Percentiles rank a stretch among this genome's conserved stretches.
These are phyloP conservation scores for Pyronema domesticum DNA, from an alignment of 495 filamentous ascomycete species.

Conservation along the genomic window DNA sequence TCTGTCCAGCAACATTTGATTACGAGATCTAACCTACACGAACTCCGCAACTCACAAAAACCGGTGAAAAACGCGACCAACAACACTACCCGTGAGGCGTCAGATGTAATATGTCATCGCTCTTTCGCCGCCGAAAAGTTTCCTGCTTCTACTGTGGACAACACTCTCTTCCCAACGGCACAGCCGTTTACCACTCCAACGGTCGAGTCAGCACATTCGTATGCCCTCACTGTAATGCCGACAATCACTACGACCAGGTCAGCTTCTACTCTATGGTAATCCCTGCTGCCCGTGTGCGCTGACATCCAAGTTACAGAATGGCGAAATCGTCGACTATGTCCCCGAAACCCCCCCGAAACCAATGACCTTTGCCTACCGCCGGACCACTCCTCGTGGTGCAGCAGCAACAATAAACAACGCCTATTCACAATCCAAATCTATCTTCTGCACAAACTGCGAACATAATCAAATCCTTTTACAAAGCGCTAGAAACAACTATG, in stretches of 20 bases:
- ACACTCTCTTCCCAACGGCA: slow-evolving; percentile 6
- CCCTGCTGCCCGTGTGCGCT: neutral
- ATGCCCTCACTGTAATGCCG: slow-evolving; percentile 15
- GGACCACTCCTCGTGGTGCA: slow-evolving; percentile 7
- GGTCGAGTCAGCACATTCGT: slow-evolving; percentile 12
- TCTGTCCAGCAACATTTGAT: too few relatives aligned
- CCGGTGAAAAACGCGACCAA: neutral
- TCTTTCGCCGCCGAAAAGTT: slow-evolving; percentile 15
- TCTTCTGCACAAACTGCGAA: slow-evolving; percentile 18
- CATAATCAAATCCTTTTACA: slow-evolving; percentile 19
- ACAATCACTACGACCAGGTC: slow-evolving; percentile 21
- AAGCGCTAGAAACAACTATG: slow-evolving; percentile 12
- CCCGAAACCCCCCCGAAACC: slow-evolving; percentile 9
- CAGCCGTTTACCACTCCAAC: slow-evolving; percentile 5
- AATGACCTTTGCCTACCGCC: slow-evolving; percentile 13
- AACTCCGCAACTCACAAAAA: neutral
- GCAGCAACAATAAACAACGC: slow-evolving; percentile 4
- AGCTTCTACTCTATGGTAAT: neutral
- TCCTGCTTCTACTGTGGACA: slow-evolving; percentile 18
- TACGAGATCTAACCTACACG: too few relatives aligned
- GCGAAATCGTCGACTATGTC: slow-evolving; percentile 19
- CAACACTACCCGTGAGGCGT: neutral
- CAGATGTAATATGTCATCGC: slow-evolving; percentile 6
- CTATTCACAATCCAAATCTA: neutral
- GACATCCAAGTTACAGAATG: slow-evolving; percentile 5